phyloP scores from a whole-genome alignment of 371 early-diverging fungal genomes.

The Mucor lusitanicus region DNA sequence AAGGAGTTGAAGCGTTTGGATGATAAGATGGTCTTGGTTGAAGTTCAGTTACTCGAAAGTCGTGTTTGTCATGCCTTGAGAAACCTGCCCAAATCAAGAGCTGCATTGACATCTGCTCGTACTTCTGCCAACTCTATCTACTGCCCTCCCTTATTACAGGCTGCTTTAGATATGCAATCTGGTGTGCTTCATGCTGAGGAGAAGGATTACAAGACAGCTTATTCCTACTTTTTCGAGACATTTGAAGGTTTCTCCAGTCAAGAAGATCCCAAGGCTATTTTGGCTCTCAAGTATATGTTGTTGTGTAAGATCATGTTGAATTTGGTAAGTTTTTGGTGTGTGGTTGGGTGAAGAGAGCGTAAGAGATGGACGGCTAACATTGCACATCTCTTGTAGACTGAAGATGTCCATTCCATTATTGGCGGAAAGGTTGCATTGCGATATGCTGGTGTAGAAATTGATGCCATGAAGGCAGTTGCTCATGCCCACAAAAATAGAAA shows the following conservation, averaged over 20 bases:
- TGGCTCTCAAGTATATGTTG: conserved; percentile 95
- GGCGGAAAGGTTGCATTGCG: conserved; percentile 81
- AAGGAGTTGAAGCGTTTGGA: conserved; percentile 97
- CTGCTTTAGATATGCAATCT: conserved; percentile 95
- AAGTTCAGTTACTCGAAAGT: conserved; percentile 96
- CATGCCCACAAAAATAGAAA: conserved; percentile 93
- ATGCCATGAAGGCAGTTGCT: conserved; percentile 94
- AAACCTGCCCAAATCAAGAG: conserved; percentile 94
- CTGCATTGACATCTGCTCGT: conserved; percentile 95
- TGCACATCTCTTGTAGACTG: conserved; percentile 53
- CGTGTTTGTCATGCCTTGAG: conserved; percentile 91
- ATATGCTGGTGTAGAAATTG: conserved; percentile 80
- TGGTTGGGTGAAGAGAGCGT: background rate
- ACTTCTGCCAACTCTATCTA: conserved; percentile 98
- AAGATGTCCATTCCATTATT: conserved; percentile 85
- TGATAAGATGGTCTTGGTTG: conserved; percentile 97
- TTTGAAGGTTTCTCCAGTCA: conserved; percentile 91
- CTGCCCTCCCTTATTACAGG: conserved; percentile 98
- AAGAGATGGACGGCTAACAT: background rate
- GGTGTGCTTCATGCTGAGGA: conserved; percentile 98
- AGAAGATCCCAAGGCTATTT: conserved; percentile 84
- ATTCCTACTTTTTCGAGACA: conserved; percentile 98
- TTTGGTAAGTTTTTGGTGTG: conserved; percentile 56
- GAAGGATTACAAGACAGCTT: conserved; percentile 98
- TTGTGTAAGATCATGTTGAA: conserved; percentile 98